Conservation (phyloP, 306 rosid genomes). For the Cicer cuneatum region DNA sequence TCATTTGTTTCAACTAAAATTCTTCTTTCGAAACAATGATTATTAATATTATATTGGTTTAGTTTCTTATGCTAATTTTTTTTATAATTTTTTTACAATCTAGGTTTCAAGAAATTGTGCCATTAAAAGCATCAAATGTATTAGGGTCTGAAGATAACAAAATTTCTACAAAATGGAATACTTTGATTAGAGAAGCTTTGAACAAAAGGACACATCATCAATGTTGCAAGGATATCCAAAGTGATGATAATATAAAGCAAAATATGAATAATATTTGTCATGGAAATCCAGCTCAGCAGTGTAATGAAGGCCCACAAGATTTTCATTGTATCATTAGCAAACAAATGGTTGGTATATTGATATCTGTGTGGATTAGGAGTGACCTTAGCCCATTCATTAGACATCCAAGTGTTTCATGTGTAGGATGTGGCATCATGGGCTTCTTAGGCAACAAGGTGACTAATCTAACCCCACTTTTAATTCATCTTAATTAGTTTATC, state of each 20-base stretch:
- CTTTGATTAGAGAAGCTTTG: conserved; percentile 67
- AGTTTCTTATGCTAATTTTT: neutral
- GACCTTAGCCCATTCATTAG: conserved; percentile 64
- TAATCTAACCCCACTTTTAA: conserved; percentile 21
- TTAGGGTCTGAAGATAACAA: conserved; percentile 65
- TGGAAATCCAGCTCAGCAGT: conserved; percentile 28
- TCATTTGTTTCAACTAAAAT: too few relatives aligned
- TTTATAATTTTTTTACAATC: neutral
- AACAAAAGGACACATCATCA: conserved; percentile 48
- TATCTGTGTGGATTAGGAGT: conserved; percentile 75
- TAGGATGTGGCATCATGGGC: conserved; percentile 87
- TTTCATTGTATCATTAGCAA: conserved; percentile 77
- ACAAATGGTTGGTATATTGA: conserved; percentile 88
- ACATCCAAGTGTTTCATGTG: conserved; percentile 73
- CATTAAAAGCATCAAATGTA: conserved; percentile 74
- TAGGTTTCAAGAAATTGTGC: conserved; percentile 91
- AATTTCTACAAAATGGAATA: conserved; percentile 67
- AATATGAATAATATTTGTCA: neutral
- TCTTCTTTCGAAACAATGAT: neutral
- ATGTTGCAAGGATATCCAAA: conserved; percentile 1
- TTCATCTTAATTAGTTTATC: conserved; percentile 4
- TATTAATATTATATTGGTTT: neutral
- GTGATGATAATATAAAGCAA: conserved; percentile 6
- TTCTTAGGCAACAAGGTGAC: conserved; percentile 84
- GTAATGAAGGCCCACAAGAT: conserved; percentile 42